Base-by-base conservation (phyloP, 495 filamentous ascomycete genomes). In the Penicillium turbatum region DNA sequence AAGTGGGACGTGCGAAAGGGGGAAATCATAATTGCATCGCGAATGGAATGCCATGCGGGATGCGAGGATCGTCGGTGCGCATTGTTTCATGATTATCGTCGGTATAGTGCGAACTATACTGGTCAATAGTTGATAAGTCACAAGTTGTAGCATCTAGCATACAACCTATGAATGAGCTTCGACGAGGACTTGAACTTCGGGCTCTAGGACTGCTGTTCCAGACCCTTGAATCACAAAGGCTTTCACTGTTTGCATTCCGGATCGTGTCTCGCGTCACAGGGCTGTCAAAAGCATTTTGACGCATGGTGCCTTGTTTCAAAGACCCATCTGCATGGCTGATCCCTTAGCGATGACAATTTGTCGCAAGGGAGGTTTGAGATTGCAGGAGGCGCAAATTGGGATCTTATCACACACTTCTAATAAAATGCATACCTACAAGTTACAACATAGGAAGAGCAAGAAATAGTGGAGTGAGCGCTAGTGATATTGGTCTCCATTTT, bases 1-100 rank as follows among this genome's bases (percentile, higher is more conserved):
- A 53, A 58, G 57, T 53, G 59, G 55, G 56, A 59, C 59, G 62
- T 57, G 59, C 54, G 51, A 10, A 50, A 62, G 59, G 62, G 62
- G 53, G 43, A n/a, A n/a, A n/a, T n/a, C 6, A 10, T 32, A 10
- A 11, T 32, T 53, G 47, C 21, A 36, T 45, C 40, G 30, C 51
- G 49, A 57, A 61, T 26, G 40, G 43, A 62, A 62, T 54, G 51
- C 37, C 59, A 64, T 59, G 55, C 46, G 46, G 32, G 55, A 65
- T 34, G 62, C 53, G 59, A 63, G 51, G 54, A 59, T 21, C 34
- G 26, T 17, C 34, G 31, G 16, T 9, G 2, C 16, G 41, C 16
- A 11, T 29, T 21, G 47, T 38, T 48, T 30, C 46, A 36, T 4
- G 26, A 5, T n/a, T 43, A 29, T 27, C 1, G 19, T 17, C 0